These are phyloP conservation scores for Pseudocercospora fijiensis DNA, from an alignment of 2,329 filamentous ascomycete species.

Conservation along the genomic window DNA sequence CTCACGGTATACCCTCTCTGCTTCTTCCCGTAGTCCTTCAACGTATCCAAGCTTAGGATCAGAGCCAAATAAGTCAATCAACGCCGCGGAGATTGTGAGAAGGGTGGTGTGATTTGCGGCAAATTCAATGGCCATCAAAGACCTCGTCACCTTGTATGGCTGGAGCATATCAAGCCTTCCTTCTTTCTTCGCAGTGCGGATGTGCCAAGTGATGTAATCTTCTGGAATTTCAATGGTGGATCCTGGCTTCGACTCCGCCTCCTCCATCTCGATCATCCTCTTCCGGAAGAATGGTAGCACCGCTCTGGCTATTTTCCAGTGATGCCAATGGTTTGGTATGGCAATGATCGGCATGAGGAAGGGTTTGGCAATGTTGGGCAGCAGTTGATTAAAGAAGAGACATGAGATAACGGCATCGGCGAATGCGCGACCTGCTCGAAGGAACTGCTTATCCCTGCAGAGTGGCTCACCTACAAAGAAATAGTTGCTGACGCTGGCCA, in stretches of 20 bases:
- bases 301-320: conserved; percentile 45
- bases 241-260: conserved; percentile 45
- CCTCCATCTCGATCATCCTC: conserved; percentile 50
- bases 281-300: conserved; percentile 52
- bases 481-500: conserved; percentile 46
- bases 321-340: conserved; percentile 51
- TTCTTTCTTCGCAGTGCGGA: conserved; percentile 53
- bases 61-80: conserved; percentile 51
- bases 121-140: conserved; percentile 58
- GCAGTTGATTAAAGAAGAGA: conserved; percentile 48
- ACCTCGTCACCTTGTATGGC: conserved; percentile 51
- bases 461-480: conserved; percentile 48
- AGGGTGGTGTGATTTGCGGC: conserved; percentile 60
- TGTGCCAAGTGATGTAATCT: conserved; percentile 60
- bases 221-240: conserved; percentile 52
- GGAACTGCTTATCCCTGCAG: conserved; percentile 49
- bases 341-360: conserved; percentile 46
- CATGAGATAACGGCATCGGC: conserved; percentile 49
- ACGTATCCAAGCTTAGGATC: conserved; percentile 40
- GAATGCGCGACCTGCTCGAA: conserved; percentile 52
- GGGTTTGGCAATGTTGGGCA: conserved; percentile 52
- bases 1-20: conserved; percentile 23
- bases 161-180: conserved; percentile 47
- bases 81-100: conserved; percentile 50
- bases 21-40: conserved; percentile 36